Percentiles rank a stretch among this genome's conserved stretches.
Conservation (phyloP, 2,329 filamentous ascomycete species). For the Neofusicoccum kwambonambiense region DNA sequence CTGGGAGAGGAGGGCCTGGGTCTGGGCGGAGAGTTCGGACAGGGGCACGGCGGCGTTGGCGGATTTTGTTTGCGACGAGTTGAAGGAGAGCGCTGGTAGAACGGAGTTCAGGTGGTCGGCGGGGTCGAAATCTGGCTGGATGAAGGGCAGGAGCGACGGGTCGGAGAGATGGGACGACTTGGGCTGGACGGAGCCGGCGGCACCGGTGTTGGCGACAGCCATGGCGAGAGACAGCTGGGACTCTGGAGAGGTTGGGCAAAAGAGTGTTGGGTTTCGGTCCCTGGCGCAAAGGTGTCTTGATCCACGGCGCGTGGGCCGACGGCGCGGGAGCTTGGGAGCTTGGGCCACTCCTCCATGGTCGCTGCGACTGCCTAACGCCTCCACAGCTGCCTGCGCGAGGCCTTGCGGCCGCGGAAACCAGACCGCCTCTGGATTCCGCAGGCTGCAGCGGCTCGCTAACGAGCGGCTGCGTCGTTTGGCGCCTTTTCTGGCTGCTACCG, state of each 20-base stretch:
- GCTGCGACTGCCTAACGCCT: neutral
- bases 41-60: constrained; percentile 57
- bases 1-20: constrained; percentile 81
- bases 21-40: constrained; percentile 74
- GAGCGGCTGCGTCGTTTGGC: neutral
- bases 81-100: constrained; percentile 64
- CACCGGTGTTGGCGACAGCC: neutral
- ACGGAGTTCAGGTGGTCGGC: constrained; percentile 80
- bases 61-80: constrained; percentile 35
- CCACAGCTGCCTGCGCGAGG: neutral
- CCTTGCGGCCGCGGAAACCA: too few species aligned
- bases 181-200: constrained; percentile 18
- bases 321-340: too few species aligned
- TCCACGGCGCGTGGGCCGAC: too few species aligned
- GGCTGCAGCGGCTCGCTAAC: neutral
- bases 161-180: constrained; percentile 63
- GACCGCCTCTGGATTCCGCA: neutral
- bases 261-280: neutral
- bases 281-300: too few species aligned
- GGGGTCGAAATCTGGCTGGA: constrained; percentile 74
- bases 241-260: neutral
- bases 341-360: too few species aligned
- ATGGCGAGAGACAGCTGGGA: neutral
- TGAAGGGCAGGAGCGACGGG: constrained; percentile 71
- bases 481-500: neutral